phyloP scores from a whole-genome alignment of 805 yeast species.

The Isabelozyma pseudorhagii region DNA sequence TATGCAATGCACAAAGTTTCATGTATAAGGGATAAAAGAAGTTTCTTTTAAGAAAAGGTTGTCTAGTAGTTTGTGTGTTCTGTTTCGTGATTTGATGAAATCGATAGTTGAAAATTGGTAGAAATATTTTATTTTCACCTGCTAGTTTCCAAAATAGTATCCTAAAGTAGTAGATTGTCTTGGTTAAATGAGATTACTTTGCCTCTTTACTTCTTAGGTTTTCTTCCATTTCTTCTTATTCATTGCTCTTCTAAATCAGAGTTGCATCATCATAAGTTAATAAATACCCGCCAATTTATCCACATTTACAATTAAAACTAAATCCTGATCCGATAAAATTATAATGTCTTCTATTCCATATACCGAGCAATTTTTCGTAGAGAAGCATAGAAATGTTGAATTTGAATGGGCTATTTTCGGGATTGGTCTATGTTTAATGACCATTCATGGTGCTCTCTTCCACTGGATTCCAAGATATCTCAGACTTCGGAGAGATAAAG shows the following conservation, averaged over 20 bases:
- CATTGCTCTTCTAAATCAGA: not conserved
- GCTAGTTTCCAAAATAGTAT: not conserved
- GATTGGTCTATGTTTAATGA: constrained; percentile 19
- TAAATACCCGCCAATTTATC: not conserved
- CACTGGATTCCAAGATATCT: constrained; percentile 38
- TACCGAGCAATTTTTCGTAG: constrained; percentile 35
- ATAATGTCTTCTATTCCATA: constrained; percentile 27
- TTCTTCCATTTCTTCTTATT: not conserved
- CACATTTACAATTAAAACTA: not conserved
- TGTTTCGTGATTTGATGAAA: not conserved
- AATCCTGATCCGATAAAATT: not conserved
- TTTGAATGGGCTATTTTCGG: constrained; percentile 36
- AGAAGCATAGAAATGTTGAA: constrained; percentile 29
- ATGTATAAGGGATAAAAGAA: not conserved
- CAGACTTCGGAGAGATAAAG: constrained; percentile 18
- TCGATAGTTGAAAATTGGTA: not conserved
- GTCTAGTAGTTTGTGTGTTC: not conserved
- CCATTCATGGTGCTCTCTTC: constrained; percentile 39
- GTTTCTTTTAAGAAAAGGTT: not conserved
- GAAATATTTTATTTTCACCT: not conserved
- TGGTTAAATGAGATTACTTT: not conserved
- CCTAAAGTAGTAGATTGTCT: not conserved
- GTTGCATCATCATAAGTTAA: not conserved
- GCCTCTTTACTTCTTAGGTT: not conserved
- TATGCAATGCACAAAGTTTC: not conserved